Base-by-base conservation (phyloP, 108 stramenopile species). In the Schizochytrium sp. region DNA sequence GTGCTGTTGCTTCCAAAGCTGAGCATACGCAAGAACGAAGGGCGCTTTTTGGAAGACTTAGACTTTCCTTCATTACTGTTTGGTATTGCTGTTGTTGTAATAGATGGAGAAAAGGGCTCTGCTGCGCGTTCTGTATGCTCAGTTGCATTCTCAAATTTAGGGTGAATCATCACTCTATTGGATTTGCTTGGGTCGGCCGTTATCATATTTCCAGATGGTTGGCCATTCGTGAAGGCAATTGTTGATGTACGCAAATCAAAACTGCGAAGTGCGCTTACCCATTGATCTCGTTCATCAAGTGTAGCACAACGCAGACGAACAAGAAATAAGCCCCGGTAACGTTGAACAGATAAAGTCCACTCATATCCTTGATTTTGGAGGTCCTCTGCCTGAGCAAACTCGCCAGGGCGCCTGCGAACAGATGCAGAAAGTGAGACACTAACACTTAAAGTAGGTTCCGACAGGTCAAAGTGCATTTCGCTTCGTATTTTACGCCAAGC, bases 271-370 rank as follows among this genome's bases (percentile, higher is more conserved):
- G 76, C 76, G 47, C 76, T 83, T 7, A 83, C 76, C 76, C 76
- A 83, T 38, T 55, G 47, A 53, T 83, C 76, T n/a, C 76, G 76
- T 7, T 83, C 76, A 47, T 83, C 76, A 10, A 17, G 5, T 47
- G 47, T 1, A 38, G 50, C 1, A 53, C 76, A 47, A 10, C 76
- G 76, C 10, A 83, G 53, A 55, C 76, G 76, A 10, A 83, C 76
- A 28, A 40, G 76, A 28, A 83, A 5, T n/a, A 83, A 53, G 28
- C 76, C 76, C 28, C 28, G 47, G 50, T 55, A 83, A 0, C 76
- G 76, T 53, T 46, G 76, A 13, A 83, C 76, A 5, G 76, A 83
- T 47, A 83, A n/a, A 53, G 76, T 83, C 76, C 76, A 83, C 76
- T 83, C 76, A 50, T 19, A 83, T 47, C 53, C 38, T n/a, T 83